Evolutionary conservation across 2,329 filamentous ascomycete genomes (phyloP), one percentile per base, ranked within the genome.

Genomic region (Monosporascus sp.): DNA sequence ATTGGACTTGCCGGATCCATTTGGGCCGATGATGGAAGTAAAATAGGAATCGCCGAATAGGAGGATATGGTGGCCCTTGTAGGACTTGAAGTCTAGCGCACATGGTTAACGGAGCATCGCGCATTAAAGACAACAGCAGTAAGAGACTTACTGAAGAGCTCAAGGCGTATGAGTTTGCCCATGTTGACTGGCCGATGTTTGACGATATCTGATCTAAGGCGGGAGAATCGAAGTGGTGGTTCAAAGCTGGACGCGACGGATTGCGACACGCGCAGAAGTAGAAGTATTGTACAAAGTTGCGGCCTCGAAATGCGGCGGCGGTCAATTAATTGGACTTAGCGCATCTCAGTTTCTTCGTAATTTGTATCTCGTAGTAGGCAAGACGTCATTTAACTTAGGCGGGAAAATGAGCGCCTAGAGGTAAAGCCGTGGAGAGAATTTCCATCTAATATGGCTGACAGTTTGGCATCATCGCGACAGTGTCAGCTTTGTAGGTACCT

Each of bases 1-100:
- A 72, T 99, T 99, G 20, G 94, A 99, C 74, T 99, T 99, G 60
- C 94, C 94, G 37, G 94, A 97, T 78, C 94, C 94, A 92, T 99
- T 99, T 70, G 94, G 94, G 6, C 95, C 94, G 68, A 99, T 97
- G 68, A 99, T 97, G 43, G 94, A 99, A 49, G 94, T 99, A 73
- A 99, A 99, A 74, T 97, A 97, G 2, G 92, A 95, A 76, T 99
- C 93, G 67, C 93, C 93, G 66, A 99, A 97, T 51, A 97, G 84
- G 45, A 99, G 84, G 56, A 84, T 87, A 76, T 99, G 94, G 66
- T 97, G 92, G 54, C 92, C 94, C 73, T 96, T 96, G 78, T 99
- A 99, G 64, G 94, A 97, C 77, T 99, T 99, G 85, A 99, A 99
- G 78, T 99, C 89, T 94, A 66, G 27, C 48, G 31, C 22, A 46